Conservation (phyloP, 1,284 basidiomycete species). For the Marasmius tenuissimus region DNA sequence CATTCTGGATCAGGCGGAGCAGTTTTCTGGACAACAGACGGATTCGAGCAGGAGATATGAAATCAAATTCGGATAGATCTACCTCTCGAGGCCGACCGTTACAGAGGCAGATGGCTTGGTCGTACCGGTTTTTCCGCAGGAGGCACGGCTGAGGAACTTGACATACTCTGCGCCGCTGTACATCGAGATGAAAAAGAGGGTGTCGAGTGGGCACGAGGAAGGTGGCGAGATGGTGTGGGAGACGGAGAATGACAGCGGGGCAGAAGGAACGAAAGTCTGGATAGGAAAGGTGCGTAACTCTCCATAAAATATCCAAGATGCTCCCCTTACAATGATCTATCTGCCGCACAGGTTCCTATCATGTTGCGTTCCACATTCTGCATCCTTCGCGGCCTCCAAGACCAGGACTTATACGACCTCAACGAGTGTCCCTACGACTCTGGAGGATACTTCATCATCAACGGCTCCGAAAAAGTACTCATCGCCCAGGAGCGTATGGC, state of each 20-base stretch:
- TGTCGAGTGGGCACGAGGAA: slow-evolving; percentile 79
- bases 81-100: slow-evolving; percentile 90
- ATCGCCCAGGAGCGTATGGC: slow-evolving; percentile 99
- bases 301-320: background rate
- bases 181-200: slow-evolving; percentile 92
- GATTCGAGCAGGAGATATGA: slow-evolving; percentile 96
- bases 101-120: slow-evolving; percentile 96
- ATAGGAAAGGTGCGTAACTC: slow-evolving; percentile 78
- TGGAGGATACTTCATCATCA: slow-evolving; percentile 99
- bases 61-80: slow-evolving; percentile 97
- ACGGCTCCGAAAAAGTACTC: slow-evolving; percentile 98
- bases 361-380: slow-evolving; percentile 98
- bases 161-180: slow-evolving; percentile 97
- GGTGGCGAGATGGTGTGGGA: slow-evolving; percentile 88
- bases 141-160: slow-evolving; percentile 91
- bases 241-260: slow-evolving; percentile 64
- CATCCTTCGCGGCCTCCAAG: slow-evolving; percentile 79
- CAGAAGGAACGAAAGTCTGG: slow-evolving; percentile 85
- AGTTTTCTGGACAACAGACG: too few relatives aligned
- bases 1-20: slow-evolving; percentile 97
- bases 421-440: slow-evolving; percentile 99
- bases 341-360: slow-evolving; percentile 81
- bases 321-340: background rate
- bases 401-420: slow-evolving; percentile 83
- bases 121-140: slow-evolving; percentile 93